Evolutionary conservation across 352 stramenopile genomes (phyloP), one percentile per base, ranked within the genome.

Genomic region (Phytophthora palmivora): DNA sequence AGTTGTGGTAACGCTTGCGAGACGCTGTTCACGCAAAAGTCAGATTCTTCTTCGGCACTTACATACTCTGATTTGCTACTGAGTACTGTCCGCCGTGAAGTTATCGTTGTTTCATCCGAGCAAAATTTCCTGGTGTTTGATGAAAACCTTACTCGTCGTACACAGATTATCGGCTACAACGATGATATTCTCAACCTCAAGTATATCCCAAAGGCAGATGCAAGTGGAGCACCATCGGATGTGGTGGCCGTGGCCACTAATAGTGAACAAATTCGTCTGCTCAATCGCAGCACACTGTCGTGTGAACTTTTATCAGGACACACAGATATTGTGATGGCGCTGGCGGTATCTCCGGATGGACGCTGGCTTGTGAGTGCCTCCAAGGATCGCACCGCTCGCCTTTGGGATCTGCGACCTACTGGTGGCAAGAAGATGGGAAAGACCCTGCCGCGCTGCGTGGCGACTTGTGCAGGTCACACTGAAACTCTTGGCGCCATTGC

Each of bases 151-250:
- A 59, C 69, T 56, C 76, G 88, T 43, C 89, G 72, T 38, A 84
- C 79, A 14, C 83, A 94, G 62, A 92, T 94, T 56, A 93, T 95
- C 57, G 82, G 97, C 30, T 98, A 97, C 65, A 99, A 99, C 73
- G 97, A 99, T 63, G 97, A 99, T 67, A 97, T 99, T 44, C 80
- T 99, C 0, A 98, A 98, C 76, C 77, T 99, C 44, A 98, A 98
- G 70, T 95, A 97, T 48, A 86, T 99, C 52, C 94, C 93, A 5
- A 70, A 72, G 33, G 67, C 70, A 22, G 76, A 91, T 49, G 64
- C 59, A 0, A 77, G 69, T 19, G 82, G 79, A 28, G 59, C 70
- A 7, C 72, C 79, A 21, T 83, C 72, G 5, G 74, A 83, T 37
- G 73, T 91, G 42, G 72, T 99, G 45, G 97, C 96, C 8, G 94